These are phyloP conservation scores for Penicillium fimorum DNA, from an alignment of 495 filamentous ascomycete genomes.

Conservation along the genomic window DNA sequence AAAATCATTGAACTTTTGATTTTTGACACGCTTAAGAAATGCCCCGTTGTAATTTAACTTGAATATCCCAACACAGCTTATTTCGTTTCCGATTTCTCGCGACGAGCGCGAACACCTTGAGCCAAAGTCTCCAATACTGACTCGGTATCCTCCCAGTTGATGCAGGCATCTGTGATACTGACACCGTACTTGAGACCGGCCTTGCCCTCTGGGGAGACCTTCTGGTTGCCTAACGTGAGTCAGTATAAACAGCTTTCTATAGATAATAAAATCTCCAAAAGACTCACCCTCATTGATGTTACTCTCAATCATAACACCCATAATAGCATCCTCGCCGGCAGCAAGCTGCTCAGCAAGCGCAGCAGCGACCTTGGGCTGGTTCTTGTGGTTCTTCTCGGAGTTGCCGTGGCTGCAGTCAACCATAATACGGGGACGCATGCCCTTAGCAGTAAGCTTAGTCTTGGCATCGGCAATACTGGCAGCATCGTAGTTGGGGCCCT, in stretches of 20 bases:
- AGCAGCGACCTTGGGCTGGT: constrained; percentile 92
- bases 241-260: constrained; percentile 6
- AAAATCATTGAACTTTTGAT: constrained; percentile 17
- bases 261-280: constrained; percentile 1
- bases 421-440: constrained; percentile 78
- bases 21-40: constrained; percentile 18
- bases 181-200: constrained; percentile 88
- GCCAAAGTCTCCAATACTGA: constrained; percentile 75
- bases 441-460: constrained; percentile 62
- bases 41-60: constrained; percentile 8
- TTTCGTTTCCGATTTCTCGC: constrained; percentile 34
- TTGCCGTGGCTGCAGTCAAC: constrained; percentile 98
- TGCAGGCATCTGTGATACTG: constrained; percentile 97
- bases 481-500: constrained; percentile 90
- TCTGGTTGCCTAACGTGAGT: constrained; percentile 68
- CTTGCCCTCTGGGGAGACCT: constrained; percentile 88
- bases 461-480: constrained; percentile 77
- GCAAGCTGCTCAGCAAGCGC: constrained; percentile 80
- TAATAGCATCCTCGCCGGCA: constrained; percentile 79
- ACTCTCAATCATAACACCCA: constrained; percentile 99
- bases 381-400: constrained; percentile 92
- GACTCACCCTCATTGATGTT: constrained; percentile 84
- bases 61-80: constrained; percentile 12
- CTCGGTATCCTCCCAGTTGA: constrained; percentile 92
- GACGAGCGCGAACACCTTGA: constrained; percentile 64